phyloP scores from a whole-genome alignment of 257 asterid species.

The Mentha longifolia region DNA sequence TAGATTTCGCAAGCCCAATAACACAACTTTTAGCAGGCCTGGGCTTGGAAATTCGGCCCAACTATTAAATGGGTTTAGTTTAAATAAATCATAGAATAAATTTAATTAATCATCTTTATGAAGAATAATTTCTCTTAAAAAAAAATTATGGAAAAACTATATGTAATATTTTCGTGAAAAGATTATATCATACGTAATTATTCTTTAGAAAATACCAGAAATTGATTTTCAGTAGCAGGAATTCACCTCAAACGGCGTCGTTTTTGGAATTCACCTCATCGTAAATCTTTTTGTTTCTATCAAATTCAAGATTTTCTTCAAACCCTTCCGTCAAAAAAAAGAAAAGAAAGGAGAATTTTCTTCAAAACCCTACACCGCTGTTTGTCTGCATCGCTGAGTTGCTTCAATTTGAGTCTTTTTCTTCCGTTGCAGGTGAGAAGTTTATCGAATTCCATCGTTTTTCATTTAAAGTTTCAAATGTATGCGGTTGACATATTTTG shows the following conservation, averaged over 20 bases:
- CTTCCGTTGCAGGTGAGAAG: constrained; percentile 24
- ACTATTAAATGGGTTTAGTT: background rate
- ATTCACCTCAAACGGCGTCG: constrained; percentile 27
- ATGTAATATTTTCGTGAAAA: too few species aligned
- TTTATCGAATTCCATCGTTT: background rate
- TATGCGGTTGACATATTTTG: background rate
- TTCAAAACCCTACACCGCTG: constrained; percentile 32
- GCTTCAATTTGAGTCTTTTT: background rate
- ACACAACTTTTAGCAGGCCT: background rate
- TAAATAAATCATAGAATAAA: too few species aligned
- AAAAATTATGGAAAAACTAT: too few species aligned
- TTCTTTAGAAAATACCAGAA: too few species aligned
- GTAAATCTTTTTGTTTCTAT: background rate
- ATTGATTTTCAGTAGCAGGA: background rate
- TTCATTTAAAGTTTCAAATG: background rate
- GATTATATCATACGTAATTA: too few species aligned
- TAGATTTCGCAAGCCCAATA: background rate
- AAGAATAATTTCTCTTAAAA: too few species aligned
- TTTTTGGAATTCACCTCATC: too few species aligned
- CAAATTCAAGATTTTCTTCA: background rate
- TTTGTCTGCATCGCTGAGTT: constrained; percentile 13
- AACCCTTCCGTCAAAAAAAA: constrained; percentile 26
- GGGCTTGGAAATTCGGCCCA: constrained; percentile 17
- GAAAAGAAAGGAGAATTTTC: background rate
- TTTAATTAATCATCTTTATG: too few species aligned